phyloP scores from a whole-genome alignment of 441 rosid genomes.

The Erysimum pusillum region DNA sequence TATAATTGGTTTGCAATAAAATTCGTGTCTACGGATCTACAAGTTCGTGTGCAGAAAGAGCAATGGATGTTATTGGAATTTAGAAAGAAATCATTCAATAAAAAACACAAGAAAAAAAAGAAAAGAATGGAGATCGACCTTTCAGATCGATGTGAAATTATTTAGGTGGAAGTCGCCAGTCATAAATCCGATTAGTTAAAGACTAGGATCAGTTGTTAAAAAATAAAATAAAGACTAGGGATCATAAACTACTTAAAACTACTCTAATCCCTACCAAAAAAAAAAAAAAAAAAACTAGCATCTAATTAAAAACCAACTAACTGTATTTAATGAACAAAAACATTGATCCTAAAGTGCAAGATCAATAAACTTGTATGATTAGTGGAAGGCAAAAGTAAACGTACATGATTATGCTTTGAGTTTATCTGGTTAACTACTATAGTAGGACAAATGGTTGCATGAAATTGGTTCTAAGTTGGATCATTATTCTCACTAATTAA shows the following conservation, averaged over 20 bases:
- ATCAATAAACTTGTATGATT: conserved; percentile 6
- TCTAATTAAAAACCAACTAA: background rate
- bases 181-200: background rate
- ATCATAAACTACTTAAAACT: background rate
- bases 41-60: conserved; percentile 22
- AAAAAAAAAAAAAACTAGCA: background rate
- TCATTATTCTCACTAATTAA: background rate
- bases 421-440: conserved; percentile 5
- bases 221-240: too few relatives aligned
- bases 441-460: background rate
- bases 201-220: background rate
- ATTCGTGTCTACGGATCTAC: conserved; percentile 35
- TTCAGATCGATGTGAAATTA: conserved; percentile 10
- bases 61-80: background rate
- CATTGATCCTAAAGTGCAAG: background rate
- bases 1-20: conserved; percentile 28
- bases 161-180: conserved; percentile 3
- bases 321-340: background rate
- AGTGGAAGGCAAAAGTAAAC: background rate
- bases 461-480: background rate
- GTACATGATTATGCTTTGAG: conserved; percentile 8
- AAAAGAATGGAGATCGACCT: background rate
- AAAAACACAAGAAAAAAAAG: too few relatives aligned
- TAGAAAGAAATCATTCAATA: too few relatives aligned
- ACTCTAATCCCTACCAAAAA: too few relatives aligned